Conservation (phyloP, 495 filamentous ascomycete species). For the Aspergillus saccharolyticus region DNA sequence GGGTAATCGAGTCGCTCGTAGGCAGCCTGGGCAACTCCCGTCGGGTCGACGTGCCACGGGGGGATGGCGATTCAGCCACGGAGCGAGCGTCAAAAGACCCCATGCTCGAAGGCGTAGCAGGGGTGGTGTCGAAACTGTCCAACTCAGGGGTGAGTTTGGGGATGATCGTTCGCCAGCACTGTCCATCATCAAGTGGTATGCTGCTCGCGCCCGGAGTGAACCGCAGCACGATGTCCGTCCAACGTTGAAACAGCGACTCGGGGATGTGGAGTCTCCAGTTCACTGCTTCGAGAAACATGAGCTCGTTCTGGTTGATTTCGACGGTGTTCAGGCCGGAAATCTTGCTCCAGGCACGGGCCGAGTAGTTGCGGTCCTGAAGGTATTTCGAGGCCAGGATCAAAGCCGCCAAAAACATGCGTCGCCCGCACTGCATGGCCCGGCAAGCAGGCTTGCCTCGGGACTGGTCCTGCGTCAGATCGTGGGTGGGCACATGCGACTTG, state of each 20-base stretch:
- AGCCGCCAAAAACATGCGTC: constrained; percentile 93
- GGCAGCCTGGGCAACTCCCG: constrained; percentile 8
- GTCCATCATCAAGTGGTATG: constrained; percentile 27
- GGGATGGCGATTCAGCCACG: constrained; percentile 31
- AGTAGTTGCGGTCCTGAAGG: constrained; percentile 96
- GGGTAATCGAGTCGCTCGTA: constrained; percentile 16
- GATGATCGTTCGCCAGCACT: constrained; percentile 71
- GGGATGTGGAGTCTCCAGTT: constrained; percentile 94
- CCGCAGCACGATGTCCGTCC: constrained; percentile 85
- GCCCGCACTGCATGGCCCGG: constrained; percentile 90
- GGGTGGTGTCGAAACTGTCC: constrained; percentile 32
- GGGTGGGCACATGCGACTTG: constrained; percentile 79
- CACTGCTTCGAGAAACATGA: constrained; percentile 84
- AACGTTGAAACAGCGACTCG: constrained; percentile 80
- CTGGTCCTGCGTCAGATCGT: constrained; percentile 85
- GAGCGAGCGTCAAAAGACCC: constrained; percentile 28
- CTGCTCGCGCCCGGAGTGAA: constrained; percentile 59
- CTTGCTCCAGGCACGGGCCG: constrained; percentile 95
- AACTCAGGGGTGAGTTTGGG: constrained; percentile 70
- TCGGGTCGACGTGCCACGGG: constrained; percentile 24
- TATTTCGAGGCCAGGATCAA: constrained; percentile 95
- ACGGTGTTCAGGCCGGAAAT: constrained; percentile 85
- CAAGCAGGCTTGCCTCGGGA: constrained; percentile 63
- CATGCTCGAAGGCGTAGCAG: constrained; percentile 28
- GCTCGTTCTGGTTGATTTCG: constrained; percentile 96